Conservation (phyloP, 805 yeast genomes). For the Candida rishiriensis region DNA sequence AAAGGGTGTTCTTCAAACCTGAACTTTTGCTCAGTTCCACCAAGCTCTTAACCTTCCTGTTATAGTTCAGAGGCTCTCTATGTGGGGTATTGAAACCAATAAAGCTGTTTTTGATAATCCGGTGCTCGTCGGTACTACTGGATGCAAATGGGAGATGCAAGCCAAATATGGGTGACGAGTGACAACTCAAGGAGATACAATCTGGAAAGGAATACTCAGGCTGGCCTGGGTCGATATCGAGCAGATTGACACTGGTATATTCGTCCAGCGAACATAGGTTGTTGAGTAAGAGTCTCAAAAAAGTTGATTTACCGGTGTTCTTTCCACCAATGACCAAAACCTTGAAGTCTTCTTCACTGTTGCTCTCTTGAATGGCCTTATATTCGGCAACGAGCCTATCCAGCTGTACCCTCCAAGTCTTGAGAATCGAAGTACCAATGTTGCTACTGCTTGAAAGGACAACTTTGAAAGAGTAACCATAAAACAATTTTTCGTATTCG, state of each 20-base stretch:
- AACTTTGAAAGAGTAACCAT: conserved; percentile 35
- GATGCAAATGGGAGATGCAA: conserved; percentile 32
- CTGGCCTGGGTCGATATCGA: conserved; percentile 90
- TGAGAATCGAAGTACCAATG: conserved; percentile 24
- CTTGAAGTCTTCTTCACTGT: conserved; percentile 4
- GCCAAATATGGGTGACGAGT: conserved; percentile 35
- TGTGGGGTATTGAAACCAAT: conserved; percentile 70
- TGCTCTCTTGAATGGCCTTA: neutral
- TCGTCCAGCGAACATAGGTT: conserved; percentile 29
- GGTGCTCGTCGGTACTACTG: conserved; percentile 19
- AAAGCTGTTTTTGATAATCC: conserved; percentile 28
- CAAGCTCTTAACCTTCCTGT: conserved; percentile 38
- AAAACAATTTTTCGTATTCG: conserved; percentile 24
- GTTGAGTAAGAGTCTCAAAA: conserved; percentile 52
- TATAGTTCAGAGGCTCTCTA: conserved; percentile 56
- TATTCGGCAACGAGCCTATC: conserved; percentile 11
- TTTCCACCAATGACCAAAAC: conserved; percentile 58
- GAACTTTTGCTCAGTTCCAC: conserved; percentile 30
- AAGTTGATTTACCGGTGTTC: conserved; percentile 79
- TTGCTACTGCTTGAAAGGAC: conserved; percentile 25
- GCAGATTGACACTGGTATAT: conserved; percentile 34
- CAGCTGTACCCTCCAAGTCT: conserved; percentile 23
- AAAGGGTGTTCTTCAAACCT: conserved; percentile 27
- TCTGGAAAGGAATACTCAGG: conserved; percentile 75
- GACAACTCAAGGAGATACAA: conserved; percentile 50